Percentiles rank a stretch among this genome's conserved stretches.
Conservation (phyloP, 2,329 filamentous ascomycete species). For the Fonsecaea erecta region DNA sequence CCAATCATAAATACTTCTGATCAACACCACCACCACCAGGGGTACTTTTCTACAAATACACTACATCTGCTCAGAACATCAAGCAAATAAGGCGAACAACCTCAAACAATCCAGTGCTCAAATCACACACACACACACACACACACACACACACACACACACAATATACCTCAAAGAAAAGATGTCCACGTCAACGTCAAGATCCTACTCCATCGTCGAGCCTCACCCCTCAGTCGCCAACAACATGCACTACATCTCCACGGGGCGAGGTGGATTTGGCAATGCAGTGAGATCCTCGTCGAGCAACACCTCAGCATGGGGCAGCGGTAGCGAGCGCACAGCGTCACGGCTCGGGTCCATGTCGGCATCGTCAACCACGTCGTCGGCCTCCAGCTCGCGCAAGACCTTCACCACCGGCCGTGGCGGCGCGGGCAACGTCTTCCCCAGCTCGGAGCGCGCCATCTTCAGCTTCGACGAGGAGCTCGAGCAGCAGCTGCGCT, state of each 20-base stretch:
- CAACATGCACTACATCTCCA: slow-evolving; percentile 53
- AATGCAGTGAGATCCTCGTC: slow-evolving; percentile 62
- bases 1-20: slow-evolving; percentile 14
- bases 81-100: background rate
- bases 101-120: background rate
- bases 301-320: slow-evolving; percentile 1
- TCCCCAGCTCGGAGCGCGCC: slow-evolving; percentile 55
- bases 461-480: slow-evolving; percentile 73
- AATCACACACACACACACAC: background rate
- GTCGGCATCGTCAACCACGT: slow-evolving; percentile 26
- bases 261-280: slow-evolving; percentile 67
- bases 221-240: slow-evolving; percentile 62
- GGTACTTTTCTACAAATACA: background rate
- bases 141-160: slow-evolving; percentile 16
- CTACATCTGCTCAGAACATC: background rate
- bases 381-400: slow-evolving; percentile 51
- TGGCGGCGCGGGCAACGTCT: slow-evolving; percentile 62
- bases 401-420: slow-evolving; percentile 53
- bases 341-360: slow-evolving; percentile 41
- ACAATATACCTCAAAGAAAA: slow-evolving; percentile 36
- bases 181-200: slow-evolving; percentile 40
- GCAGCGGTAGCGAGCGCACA: slow-evolving; percentile 46
- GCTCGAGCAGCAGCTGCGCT: slow-evolving; percentile 61
- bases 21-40: background rate
- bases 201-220: slow-evolving; percentile 62